Percentiles rank a stretch among this genome's conserved stretches.
phyloP scores from a whole-genome alignment of 495 filamentous ascomycete genomes.

The Talaromyces liani region DNA sequence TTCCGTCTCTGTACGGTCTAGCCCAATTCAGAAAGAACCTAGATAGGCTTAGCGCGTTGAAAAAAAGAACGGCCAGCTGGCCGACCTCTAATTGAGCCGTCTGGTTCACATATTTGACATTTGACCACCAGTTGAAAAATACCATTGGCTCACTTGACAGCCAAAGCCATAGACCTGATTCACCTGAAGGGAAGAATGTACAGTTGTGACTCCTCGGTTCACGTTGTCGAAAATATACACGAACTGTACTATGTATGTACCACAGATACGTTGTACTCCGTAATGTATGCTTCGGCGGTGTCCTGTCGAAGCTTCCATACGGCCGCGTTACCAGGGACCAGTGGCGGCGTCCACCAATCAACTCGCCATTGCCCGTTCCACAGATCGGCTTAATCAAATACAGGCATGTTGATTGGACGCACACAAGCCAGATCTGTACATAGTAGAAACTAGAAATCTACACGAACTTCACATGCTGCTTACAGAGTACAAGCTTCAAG shows the following conservation, averaged over 20 bases:
- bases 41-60: neutral
- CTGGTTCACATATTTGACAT: no score
- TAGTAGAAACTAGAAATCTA: neutral
- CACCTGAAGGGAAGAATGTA: neutral
- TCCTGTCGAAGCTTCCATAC: neutral
- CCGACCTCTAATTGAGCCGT: no score
- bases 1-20: neutral
- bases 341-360: neutral
- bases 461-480: neutral
- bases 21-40: slow-evolving; percentile 1
- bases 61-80: neutral
- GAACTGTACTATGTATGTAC: neutral
- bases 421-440: neutral
- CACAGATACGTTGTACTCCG: no score
- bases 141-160: neutral
- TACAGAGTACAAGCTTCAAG: neutral
- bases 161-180: no score
- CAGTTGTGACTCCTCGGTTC: neutral
- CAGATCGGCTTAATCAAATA: neutral
- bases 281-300: neutral
- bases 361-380: neutral
- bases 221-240: neutral
- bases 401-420: neutral
- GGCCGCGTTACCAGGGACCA: neutral
- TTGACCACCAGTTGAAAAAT: neutral